Base-by-base conservation (phyloP, 768 basidiomycete species). In the Dictyophora rubrovolvata region DNA sequence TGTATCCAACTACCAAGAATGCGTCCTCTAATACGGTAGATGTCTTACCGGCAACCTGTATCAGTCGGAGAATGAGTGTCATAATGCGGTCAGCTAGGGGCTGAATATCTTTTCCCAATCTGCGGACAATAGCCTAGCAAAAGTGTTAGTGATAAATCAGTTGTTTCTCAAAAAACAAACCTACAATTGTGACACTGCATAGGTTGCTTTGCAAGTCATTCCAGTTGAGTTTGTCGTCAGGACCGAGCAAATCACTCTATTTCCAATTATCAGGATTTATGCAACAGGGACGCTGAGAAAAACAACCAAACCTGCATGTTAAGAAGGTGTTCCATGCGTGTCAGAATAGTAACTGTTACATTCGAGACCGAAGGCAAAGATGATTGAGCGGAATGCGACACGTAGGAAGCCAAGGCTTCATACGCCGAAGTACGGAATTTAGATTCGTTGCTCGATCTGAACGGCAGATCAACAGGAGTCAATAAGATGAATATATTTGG, bases 201-300 rank as follows among this genome's bases (percentile, higher is more conserved):
- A 97, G 79, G 73, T 95, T 96, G 73, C 91, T 87, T 70, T 96
- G 94, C 22, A 99, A 78, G 69, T 99, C 95, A 68, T 96, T 96
- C 93, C 95, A 96, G 75, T 96, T 99, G 72, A 93, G 94, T 62
- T 91, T 85, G 68, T 99, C 96, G 71, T 99, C 96, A 17, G 85
- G 77, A 48, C 96, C 96, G 42, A 99, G 77, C 59, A 98, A 87
- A 73, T 98, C 94, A 70, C 89, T 91, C 84, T 94, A 65, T 14
- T 37, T n/a, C 62, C 7, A 17, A 10, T 37, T 18, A 2, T 21
- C 11, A 61, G 42, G 12, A 11, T 10, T 12, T 37, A 9, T 18
- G 10, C 2, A 21, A 53, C 17, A 48, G 1, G 20, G 35, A 28
- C 33, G 22, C 22, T 49, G 5, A 54, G 14, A 3, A 55, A 33